Conservation (phyloP, 164 flowering plant genomes). For the Paratinospora sagittata region DNA sequence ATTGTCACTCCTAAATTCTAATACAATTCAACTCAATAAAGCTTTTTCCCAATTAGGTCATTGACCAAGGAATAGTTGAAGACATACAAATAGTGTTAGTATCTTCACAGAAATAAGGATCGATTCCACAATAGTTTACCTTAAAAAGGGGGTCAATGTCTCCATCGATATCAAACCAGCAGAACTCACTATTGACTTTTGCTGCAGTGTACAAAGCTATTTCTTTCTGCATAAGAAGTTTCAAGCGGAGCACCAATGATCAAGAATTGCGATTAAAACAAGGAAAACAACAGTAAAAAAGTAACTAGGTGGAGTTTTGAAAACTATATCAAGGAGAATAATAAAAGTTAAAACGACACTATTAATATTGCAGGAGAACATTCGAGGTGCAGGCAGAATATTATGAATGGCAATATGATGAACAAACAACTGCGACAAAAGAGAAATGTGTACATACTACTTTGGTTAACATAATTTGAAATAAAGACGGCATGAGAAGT, state of each 20-base stretch:
- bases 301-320: not conserved
- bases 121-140: conserved; percentile 34
- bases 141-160: conserved; percentile 92
- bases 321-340: not conserved
- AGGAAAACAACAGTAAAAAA: not conserved
- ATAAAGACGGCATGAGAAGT: not conserved
- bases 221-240: conserved; percentile 69
- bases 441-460: not conserved
- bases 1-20: too few species aligned
- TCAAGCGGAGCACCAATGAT: not conserved
- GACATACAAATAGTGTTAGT: not conserved
- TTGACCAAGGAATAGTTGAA: not conserved
- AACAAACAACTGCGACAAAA: not conserved
- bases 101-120: not conserved
- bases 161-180: conserved; percentile 90
- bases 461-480: not conserved
- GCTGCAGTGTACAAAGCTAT: conserved; percentile 90
- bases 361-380: not conserved
- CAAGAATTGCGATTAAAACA: not conserved
- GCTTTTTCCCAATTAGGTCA: not conserved
- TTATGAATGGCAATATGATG: not conserved
- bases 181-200: conserved; percentile 58
- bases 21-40: not conserved
- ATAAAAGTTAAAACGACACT: not conserved
- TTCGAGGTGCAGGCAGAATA: not conserved